A percentile compares a stretch with the other conserved stretches of the same genome.
Evolutionary conservation across 148 eudicot species (phyloP).

Genomic region (Persicaria tinctoria): DNA sequence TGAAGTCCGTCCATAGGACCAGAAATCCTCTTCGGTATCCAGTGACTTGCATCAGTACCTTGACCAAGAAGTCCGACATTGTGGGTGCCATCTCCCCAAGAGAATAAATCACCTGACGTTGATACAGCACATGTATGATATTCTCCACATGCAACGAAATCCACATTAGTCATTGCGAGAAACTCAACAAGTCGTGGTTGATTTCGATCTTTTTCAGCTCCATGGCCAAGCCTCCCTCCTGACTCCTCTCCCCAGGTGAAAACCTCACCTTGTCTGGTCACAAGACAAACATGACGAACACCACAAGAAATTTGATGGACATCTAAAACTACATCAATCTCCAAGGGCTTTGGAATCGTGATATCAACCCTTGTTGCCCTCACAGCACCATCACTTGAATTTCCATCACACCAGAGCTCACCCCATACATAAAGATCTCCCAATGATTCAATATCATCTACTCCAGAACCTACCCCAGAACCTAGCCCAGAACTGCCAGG

Average conservation of each 20-base stretch:
- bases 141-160: conserved; percentile 75
- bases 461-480: conserved; percentile 35
- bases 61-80: conserved; percentile 83
- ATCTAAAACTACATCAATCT: conserved; percentile 75
- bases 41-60: conserved; percentile 70
- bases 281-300: conserved; percentile 62
- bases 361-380: conserved; percentile 35
- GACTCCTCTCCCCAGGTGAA: conserved; percentile 93
- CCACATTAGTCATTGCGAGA: conserved; percentile 56
- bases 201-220: conserved; percentile 47
- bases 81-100: conserved; percentile 81
- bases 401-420: conserved; percentile 55
- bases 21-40: conserved; percentile 77
- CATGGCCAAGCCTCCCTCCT: conserved; percentile 91
- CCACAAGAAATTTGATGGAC: conserved; percentile 85
- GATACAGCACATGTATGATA: conserved; percentile 76
- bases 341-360: conserved; percentile 57
- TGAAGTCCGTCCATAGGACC: conserved; percentile 74
- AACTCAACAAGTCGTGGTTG: conserved; percentile 60
- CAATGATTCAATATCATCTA: conserved; percentile 71
- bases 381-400: conserved; percentile 28
- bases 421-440: conserved; percentile 92
- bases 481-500: conserved; percentile 12
- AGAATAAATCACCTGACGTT: conserved; percentile 60
- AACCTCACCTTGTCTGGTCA: conserved; percentile 83